Evolutionary conservation across 1,284 basidiomycete genomes (phyloP), one percentile per base, ranked within the genome.

Genomic region (Xerocomus minutiporus): DNA sequence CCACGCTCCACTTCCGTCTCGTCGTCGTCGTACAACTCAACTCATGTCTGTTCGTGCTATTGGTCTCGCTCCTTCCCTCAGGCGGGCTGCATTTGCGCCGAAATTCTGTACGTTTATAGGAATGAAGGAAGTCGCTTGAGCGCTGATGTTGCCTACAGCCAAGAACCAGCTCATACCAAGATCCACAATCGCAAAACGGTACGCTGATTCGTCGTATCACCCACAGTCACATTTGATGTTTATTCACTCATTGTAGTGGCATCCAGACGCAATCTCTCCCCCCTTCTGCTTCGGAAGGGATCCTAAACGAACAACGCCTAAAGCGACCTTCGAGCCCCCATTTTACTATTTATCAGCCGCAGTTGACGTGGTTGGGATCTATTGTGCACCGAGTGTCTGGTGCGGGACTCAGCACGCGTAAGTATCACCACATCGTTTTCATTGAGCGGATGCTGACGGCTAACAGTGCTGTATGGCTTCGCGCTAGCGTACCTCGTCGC

Each of bases 301-400:
- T 96, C 58, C 77, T 98, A 58, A 96, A 99, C 78, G 71, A 82
- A 59, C 94, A 97, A 71, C 85, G 96, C 59, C 74, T 89, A 48
- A 75, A 79, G 47, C 87, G 96, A 29, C 96, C 97, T 17, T 88
- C 80, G 53, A 91, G 88, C 63, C 96, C 97, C 23, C 93, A 97
- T 72, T 88, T 95, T 64, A 91, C 91, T 46, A 97, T 98, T 73
- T 99, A 98, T 76, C 91, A 97, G 71, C 93, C 93, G 20, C 95
- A 97, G 71, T 72, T 93, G 44, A 98, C 96, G 41, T 97, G 91
- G 92, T 36, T 87, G 52, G 79, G 74, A 3, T 97, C 93, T 13
- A 93, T 96, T 64, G 80, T 80, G 31, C 88, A 98, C 75, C 89
- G 96, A 70, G 72, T 83, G 45, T 91, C 93, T 6, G 96, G 97